Evolutionary conservation across 768 basidiomycete species (phyloP).

Genomic region (Sistotremastrum suecicum): DNA sequence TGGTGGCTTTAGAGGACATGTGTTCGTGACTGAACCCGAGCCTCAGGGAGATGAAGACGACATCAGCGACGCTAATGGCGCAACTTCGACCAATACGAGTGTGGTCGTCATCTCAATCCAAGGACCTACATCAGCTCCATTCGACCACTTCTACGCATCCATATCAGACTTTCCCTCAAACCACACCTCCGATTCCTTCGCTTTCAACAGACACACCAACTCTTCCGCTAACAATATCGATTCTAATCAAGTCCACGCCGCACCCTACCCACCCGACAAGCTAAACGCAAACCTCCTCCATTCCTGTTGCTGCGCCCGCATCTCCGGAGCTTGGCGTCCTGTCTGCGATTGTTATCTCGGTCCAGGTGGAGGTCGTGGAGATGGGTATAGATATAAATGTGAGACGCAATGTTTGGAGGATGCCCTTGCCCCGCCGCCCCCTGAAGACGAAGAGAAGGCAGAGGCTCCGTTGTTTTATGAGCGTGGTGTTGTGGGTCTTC

Average conservation of each 20-base stretch:
- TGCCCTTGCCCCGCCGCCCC: slow-evolving; percentile 29
- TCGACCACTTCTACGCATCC: too few species aligned
- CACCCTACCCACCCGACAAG: slow-evolving; percentile 51
- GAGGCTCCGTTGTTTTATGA: slow-evolving; percentile 85
- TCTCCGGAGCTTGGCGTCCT: slow-evolving; percentile 88
- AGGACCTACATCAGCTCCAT: slow-evolving; percentile 59
- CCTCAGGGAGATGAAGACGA: too few species aligned
- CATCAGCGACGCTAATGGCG: too few species aligned
- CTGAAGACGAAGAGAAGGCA: too few species aligned
- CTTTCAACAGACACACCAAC: too few species aligned
- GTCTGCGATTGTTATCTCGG: slow-evolving; percentile 83
- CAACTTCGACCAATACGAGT: slow-evolving; percentile 39
- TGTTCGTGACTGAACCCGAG: slow-evolving; percentile 51
- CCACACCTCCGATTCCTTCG: too few species aligned
- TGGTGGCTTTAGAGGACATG: slow-evolving; percentile 86
- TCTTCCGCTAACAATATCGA: too few species aligned
- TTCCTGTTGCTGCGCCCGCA: slow-evolving; percentile 90
- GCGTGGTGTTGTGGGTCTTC: slow-evolving; percentile 23
- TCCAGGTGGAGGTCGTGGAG: slow-evolving; percentile 8
- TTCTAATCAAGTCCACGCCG: too few species aligned
- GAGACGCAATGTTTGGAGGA: slow-evolving; percentile 69
- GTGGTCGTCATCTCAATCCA: slow-evolving; percentile 85
- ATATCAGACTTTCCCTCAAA: too few species aligned
- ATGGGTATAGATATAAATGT: slow-evolving; percentile 38
- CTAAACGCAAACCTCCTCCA: slow-evolving; percentile 92